These are phyloP conservation scores for Wickerhamomyces chambardii DNA, from an alignment of 805 yeast species.

Conservation along the genomic window DNA sequence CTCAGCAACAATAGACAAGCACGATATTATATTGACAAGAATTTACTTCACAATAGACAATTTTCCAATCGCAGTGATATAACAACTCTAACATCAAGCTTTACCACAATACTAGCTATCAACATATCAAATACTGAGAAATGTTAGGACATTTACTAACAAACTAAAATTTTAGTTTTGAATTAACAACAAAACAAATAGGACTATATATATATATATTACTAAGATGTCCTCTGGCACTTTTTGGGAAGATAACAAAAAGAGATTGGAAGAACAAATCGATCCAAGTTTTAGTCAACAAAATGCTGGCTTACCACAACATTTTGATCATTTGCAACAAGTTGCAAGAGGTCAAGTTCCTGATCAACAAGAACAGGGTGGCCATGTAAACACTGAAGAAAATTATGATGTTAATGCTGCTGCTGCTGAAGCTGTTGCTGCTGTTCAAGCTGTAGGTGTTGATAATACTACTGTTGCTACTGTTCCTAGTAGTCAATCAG, in stretches of 20 bases:
- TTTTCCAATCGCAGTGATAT: too few species aligned
- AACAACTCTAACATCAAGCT: too few species aligned
- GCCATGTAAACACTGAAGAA: conserved; percentile 12
- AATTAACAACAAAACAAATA: too few species aligned
- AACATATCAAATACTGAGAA: too few species aligned
- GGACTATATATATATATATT: too few species aligned
- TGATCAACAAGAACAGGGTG: neutral
- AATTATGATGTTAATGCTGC: conserved; percentile 24
- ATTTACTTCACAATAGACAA: too few species aligned
- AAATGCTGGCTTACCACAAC: conserved; percentile 8
- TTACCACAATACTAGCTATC: too few species aligned
- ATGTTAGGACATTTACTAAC: too few species aligned
- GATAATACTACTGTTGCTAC: conserved; percentile 21
- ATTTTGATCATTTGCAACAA: conserved; percentile 5
- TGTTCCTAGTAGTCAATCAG: conserved; percentile 12
- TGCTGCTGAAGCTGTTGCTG: neutral
- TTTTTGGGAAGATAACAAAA: neutral
- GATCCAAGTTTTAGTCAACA: conserved; percentile 20
- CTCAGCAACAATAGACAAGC: too few species aligned
- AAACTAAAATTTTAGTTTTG: too few species aligned
- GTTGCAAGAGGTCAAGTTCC: conserved; percentile 1
- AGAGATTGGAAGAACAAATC: conserved; percentile 16
- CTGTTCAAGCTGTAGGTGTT: neutral
- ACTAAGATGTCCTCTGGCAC: too few species aligned
- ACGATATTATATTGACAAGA: too few species aligned